Base-by-base conservation (phyloP, 2,329 filamentous ascomycete genomes). In the Penicillium sp. region DNA sequence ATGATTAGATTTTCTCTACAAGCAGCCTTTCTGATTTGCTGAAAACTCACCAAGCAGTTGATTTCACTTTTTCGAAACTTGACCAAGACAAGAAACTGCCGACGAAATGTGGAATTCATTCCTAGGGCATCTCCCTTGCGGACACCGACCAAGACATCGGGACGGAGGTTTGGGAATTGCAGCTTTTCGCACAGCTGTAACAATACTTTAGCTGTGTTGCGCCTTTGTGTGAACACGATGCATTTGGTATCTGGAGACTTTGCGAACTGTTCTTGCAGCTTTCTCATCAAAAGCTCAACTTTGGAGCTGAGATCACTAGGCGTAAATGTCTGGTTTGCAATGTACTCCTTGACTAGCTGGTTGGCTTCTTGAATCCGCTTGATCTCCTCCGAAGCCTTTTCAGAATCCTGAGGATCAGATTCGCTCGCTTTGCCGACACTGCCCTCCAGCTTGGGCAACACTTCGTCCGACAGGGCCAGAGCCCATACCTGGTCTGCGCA, bases 191-290 rank as follows among this genome's bases (percentile, higher is more conserved):
- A 87, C 0, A 96, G 76, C 41, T 88, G 84, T 1, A 82, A 77
- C 1, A 99, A 76, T 16, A 95, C 72, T 18, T 84, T 82, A 1
- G 92, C 93, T 0, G 91, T 93, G 60, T 88, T 85, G 39, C 91
- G 81, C 68, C 88, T 82, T 57, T 90, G 81, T 0, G 96, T 91
- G 70, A 99, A 97, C 0, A 97, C 83, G 52, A 99, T 96, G 66
- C 91, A 96, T 57, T 86, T 86, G 29, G 81, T 78, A 7, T 85
- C 79, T 1, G 78, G 79, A 3, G 77, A 73, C 2, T 78, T 72
- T 32, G 81, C 74, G 64, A 91, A 97, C 47, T 87, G 81, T 8
- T 83, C 71, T 3, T 72, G 68, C 1, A 97, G 77, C 52, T 86
- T 83, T 2, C 77, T 67, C 23, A 84, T 69, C 0, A 97, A 80